Conservation (phyloP, 805 yeast species). For the Candida ascalaphidarum region DNA sequence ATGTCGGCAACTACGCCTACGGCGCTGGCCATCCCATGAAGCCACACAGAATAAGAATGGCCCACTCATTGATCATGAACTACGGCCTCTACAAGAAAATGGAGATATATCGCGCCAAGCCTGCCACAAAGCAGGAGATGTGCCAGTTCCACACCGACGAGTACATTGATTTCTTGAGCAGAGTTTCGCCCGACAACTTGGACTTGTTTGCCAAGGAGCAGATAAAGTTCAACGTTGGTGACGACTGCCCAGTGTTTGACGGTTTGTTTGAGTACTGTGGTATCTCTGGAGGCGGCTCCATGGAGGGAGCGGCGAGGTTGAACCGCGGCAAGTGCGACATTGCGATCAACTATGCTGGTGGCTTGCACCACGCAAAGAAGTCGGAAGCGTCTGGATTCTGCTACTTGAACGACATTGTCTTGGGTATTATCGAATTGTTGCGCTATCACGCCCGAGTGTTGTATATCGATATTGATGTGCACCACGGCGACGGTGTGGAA, state of each 20-base stretch:
- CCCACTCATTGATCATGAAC: constrained; percentile 93
- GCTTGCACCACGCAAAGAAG: constrained; percentile 94
- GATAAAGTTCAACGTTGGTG: constrained; percentile 90
- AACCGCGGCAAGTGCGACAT: constrained; percentile 84
- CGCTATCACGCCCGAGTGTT: constrained; percentile 88
- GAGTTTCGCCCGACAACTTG: constrained; percentile 89
- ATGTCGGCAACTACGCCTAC: constrained; percentile 95
- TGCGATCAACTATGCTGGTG: constrained; percentile 96
- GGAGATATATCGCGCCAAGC: constrained; percentile 96
- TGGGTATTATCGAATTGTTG: constrained; percentile 76
- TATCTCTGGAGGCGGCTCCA: constrained; percentile 86
- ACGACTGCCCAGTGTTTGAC: constrained; percentile 91
- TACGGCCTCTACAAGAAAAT: constrained; percentile 93
- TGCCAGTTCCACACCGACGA: constrained; percentile 98
- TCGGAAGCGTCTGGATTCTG: constrained; percentile 93
- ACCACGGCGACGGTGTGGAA: constrained; percentile 97
- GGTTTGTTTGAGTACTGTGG: constrained; percentile 89
- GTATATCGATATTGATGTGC: constrained; percentile 90
- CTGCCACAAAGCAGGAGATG: constrained; percentile 97
- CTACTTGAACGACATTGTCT: constrained; percentile 88
- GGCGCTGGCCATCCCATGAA: constrained; percentile 99
- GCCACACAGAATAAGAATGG: constrained; percentile 98
- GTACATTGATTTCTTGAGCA: constrained; percentile 82
- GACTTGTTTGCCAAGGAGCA: constrained; percentile 84
- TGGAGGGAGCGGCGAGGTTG: constrained; percentile 85